These are phyloP conservation scores for Stentor coeruleus DNA, from an alignment of 73 alveolate species.

Conservation along the genomic window DNA sequence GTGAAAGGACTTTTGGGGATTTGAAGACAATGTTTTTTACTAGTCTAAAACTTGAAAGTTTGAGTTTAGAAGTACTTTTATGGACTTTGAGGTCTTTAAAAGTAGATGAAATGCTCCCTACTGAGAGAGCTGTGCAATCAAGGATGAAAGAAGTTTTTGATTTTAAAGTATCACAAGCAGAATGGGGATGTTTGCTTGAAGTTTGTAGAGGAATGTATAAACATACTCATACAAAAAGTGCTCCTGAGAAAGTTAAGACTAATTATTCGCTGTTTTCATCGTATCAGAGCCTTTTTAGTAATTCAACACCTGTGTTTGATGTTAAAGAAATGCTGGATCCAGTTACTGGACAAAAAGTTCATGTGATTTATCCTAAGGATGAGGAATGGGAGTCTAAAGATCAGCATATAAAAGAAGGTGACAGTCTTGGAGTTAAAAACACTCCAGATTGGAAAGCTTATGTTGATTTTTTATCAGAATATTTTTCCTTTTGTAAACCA, in stretches of 20 bases:
- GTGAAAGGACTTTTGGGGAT: conserved; percentile 16
- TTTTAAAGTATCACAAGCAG: conserved; percentile 34
- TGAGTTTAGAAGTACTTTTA: conserved; percentile 47
- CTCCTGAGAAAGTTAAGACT: too few relatives aligned
- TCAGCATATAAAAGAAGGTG: conserved; percentile 18
- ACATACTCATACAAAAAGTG: conserved; percentile 17
- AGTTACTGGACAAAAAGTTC: background rate
- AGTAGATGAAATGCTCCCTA: conserved; percentile 61
- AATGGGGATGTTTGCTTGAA: conserved; percentile 53
- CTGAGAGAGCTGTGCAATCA: conserved; percentile 56
- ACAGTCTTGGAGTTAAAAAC: conserved; percentile 8
- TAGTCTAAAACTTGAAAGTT: conserved; percentile 37
- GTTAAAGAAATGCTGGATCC: conserved; percentile 28
- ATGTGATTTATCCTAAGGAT: conserved; percentile 10
- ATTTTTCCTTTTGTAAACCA: background rate
- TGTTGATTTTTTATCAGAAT: background rate
- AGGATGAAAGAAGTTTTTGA: conserved; percentile 63
- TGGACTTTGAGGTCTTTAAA: conserved; percentile 51
- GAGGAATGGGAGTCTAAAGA: conserved; percentile 24
- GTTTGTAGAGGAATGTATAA: background rate
- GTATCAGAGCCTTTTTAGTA: background rate
- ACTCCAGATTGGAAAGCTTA: conserved; percentile 24
- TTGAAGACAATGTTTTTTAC: conserved; percentile 32
- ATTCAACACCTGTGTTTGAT: background rate
- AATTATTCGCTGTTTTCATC: conserved; percentile 9